Percentiles rank a stretch among this genome's conserved stretches.
These are phyloP conservation scores for Baudoinia panamericana DNA, from an alignment of 495 filamentous ascomycete genomes.

Conservation along the genomic window DNA sequence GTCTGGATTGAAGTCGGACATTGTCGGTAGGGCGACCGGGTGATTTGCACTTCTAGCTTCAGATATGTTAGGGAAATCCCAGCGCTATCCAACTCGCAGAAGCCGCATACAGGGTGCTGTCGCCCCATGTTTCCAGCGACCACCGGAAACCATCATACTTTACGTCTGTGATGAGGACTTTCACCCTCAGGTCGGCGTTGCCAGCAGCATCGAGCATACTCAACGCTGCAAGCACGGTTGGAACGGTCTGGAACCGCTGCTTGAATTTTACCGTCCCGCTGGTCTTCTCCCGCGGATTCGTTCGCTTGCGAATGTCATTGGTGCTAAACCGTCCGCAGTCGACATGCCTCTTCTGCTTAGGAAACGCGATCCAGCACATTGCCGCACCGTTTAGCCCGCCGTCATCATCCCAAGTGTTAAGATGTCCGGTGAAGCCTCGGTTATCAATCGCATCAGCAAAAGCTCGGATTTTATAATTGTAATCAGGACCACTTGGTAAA, in stretches of 20 bases:
- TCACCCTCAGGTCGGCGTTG: constrained; percentile 29
- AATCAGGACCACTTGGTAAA: constrained; percentile 1
- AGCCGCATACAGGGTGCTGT: constrained; percentile 17
- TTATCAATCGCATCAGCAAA: constrained; percentile 4
- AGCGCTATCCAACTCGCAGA: constrained; percentile 19
- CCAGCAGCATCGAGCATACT: constrained; percentile 18
- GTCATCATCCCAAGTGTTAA: constrained; percentile 17
- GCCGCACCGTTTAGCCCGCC: constrained; percentile 15
- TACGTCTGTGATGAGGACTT: constrained; percentile 32
- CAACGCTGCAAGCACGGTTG: constrained; percentile 18
- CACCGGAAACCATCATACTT: constrained; percentile 26
- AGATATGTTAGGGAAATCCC: too few relatives aligned
- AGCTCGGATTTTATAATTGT: constrained; percentile 12
- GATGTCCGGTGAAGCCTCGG: constrained; percentile 11
- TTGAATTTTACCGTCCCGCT: constrained; percentile 11
- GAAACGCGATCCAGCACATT: constrained; percentile 22
- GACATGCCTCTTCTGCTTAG: constrained; percentile 13
- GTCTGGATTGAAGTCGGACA: too few relatives aligned
- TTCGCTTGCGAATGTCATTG: constrained; percentile 13
- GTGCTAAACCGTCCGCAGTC: constrained; percentile 13
- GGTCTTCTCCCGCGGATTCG: constrained; percentile 9
- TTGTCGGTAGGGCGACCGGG: too few relatives aligned
- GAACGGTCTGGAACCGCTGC: constrained; percentile 5
- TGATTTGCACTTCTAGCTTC: too few relatives aligned
- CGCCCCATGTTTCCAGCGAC: constrained; percentile 19